A percentile compares a stretch with the other conserved stretches of the same genome.
These are phyloP conservation scores for Mycena epipterygia DNA, from an alignment of 768 basidiomycete species.

Conservation along the genomic window DNA sequence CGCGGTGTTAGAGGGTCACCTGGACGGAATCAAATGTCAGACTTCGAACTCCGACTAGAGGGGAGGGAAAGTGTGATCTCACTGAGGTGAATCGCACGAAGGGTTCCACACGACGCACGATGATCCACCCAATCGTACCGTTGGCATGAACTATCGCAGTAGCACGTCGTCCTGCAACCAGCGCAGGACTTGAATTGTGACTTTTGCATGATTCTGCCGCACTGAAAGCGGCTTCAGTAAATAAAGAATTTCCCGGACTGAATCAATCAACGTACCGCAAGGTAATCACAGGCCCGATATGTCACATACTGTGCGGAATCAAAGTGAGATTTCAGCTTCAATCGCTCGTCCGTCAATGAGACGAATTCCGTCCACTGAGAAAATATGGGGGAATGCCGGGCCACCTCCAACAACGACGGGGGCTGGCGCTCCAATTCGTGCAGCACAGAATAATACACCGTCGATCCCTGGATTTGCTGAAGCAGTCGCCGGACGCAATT, in stretches of 20 bases:
- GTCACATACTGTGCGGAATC: background rate
- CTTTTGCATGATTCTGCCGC: background rate
- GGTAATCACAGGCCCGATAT: background rate
- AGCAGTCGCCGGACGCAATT: background rate
- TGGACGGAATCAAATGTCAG: background rate
- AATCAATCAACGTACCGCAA: background rate
- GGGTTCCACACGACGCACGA: background rate
- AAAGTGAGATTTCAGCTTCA: background rate
- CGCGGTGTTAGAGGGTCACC: background rate
- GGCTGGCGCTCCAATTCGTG: background rate
- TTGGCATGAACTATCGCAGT: slow-evolving; percentile 1
- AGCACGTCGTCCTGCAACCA: background rate
- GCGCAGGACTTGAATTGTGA: background rate
- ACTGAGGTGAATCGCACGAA: background rate
- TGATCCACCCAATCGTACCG: background rate
- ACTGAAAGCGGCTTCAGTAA: background rate
- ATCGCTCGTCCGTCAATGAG: background rate
- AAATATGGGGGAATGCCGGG: background rate
- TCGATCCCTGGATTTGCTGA: background rate
- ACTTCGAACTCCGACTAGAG: too few species aligned
- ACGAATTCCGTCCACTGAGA: background rate
- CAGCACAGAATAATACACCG: background rate
- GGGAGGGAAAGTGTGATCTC: background rate
- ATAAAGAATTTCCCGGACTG: background rate
- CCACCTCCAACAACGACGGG: background rate